These are phyloP conservation scores for Mucor sp. DNA, from an alignment of 371 early-diverging fungal species.

Conservation along the genomic window DNA sequence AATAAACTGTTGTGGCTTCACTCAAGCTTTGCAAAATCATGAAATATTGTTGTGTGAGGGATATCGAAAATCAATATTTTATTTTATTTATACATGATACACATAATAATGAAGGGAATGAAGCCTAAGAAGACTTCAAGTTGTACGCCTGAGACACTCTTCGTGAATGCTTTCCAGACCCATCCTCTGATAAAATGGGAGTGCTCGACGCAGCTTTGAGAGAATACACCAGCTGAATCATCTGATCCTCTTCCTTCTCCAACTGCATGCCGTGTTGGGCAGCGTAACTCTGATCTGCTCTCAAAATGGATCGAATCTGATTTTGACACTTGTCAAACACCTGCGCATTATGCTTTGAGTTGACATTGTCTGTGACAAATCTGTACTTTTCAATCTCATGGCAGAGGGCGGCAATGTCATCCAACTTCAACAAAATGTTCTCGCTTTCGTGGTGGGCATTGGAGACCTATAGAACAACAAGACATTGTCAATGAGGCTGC, in stretches of 20 bases:
- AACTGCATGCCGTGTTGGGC: conserved; percentile 45
- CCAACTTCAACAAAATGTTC: conserved; percentile 23
- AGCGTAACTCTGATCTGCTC: conserved; percentile 51
- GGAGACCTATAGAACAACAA: background rate
- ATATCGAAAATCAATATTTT: no score
- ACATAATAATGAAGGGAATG: background rate
- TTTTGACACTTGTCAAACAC: conserved; percentile 56
- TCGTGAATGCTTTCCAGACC: conserved; percentile 32
- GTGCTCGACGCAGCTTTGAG: conserved; percentile 36
- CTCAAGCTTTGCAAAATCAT: no score
- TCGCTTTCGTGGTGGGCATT: conserved; percentile 7
- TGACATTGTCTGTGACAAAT: conserved; percentile 32
- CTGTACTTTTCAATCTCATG: conserved; percentile 50
- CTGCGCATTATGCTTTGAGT: conserved; percentile 43
- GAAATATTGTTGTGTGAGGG: no score
- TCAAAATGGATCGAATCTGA: conserved; percentile 49
- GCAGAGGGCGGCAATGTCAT: conserved; percentile 46
- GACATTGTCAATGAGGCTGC: no score
- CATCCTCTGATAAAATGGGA: conserved; percentile 16
- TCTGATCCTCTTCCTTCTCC: conserved; percentile 49
- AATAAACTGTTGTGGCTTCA: no score
- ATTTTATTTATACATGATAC: background rate
- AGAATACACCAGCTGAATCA: conserved; percentile 55
- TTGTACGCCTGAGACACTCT: conserved; percentile 50
- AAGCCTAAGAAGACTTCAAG: conserved; percentile 13